A percentile compares a stretch with the other conserved stretches of the same genome.
Conservation (phyloP, 2,329 filamentous ascomycete genomes). For the Talaromyces sp. region DNA sequence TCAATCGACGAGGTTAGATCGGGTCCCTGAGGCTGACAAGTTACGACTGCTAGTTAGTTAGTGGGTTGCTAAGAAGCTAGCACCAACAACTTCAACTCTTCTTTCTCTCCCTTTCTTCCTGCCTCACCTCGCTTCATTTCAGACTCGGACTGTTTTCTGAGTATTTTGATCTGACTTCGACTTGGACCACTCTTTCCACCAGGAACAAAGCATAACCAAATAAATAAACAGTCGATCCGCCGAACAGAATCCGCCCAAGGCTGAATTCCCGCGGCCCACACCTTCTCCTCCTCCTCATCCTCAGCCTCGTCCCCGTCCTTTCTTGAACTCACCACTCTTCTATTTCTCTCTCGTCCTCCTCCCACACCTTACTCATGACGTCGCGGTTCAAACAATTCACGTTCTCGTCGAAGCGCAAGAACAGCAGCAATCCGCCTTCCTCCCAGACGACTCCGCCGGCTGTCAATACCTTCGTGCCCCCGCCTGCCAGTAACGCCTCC, state of each 20-base stretch:
- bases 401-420: constrained; percentile 45
- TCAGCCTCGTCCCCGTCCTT: constrained; percentile 14
- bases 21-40: not conserved
- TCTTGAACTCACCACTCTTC: constrained; percentile 15
- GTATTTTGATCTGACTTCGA: not conserved
- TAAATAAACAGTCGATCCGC: not conserved
- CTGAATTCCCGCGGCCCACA: constrained; percentile 8
- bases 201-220: not conserved
- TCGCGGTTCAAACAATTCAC: constrained; percentile 47
- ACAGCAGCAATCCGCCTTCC: constrained; percentile 43
- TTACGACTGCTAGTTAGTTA: not conserved
- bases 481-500: constrained; percentile 32
- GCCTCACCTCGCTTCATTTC: not conserved
- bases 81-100: not conserved
- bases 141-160: not conserved
- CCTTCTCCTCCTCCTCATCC: not conserved
- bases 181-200: not conserved
- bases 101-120: not conserved
- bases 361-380: constrained; percentile 46
- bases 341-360: constrained; percentile 14
- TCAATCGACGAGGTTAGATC: not conserved
- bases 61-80: constrained; percentile 1
- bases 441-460: constrained; percentile 24
- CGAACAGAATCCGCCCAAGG: not conserved
- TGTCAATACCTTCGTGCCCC: constrained; percentile 29